Conservation (phyloP, 352 stramenopile genomes). For the Phytopythium vexans region DNA sequence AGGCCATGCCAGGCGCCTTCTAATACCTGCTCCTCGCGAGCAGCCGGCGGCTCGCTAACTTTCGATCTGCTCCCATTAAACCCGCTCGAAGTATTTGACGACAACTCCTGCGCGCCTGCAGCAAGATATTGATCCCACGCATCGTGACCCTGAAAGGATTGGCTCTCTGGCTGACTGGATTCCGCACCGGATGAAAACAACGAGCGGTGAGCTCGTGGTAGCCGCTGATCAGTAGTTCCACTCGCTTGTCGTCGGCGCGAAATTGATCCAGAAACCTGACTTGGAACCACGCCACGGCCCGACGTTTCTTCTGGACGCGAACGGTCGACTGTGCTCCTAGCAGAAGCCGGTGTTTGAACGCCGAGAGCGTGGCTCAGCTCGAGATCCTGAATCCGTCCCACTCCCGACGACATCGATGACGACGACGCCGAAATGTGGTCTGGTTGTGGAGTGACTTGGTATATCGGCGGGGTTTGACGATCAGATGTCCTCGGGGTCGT, state of each 20-base stretch:
- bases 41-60: neutral
- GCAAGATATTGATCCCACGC: conserved; percentile 6
- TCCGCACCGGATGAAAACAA: conserved; percentile 11
- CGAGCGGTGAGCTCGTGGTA: conserved; percentile 2
- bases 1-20: conserved; percentile 39
- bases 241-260: too few relatives aligned
- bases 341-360: conserved; percentile 10
- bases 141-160: conserved; percentile 1
- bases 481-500: neutral
- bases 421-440: conserved; percentile 22
- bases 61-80: conserved; percentile 12
- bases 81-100: conserved; percentile 4
- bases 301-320: neutral
- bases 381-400: conserved; percentile 31
- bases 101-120: conserved; percentile 8
- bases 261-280: neutral
- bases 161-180: neutral
- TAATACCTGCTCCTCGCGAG: neutral
- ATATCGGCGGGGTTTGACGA: conserved; percentile 1
- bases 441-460: conserved; percentile 14
- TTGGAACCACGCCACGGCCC: neutral
- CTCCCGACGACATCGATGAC: conserved; percentile 9
- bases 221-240: neutral
- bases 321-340: too few relatives aligned
- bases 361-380: conserved; percentile 62